Percentiles rank a stretch among this genome's conserved stretches.
phyloP scores from a whole-genome alignment of 208 protist species.

The Tritrichomonas musculus region DNA sequence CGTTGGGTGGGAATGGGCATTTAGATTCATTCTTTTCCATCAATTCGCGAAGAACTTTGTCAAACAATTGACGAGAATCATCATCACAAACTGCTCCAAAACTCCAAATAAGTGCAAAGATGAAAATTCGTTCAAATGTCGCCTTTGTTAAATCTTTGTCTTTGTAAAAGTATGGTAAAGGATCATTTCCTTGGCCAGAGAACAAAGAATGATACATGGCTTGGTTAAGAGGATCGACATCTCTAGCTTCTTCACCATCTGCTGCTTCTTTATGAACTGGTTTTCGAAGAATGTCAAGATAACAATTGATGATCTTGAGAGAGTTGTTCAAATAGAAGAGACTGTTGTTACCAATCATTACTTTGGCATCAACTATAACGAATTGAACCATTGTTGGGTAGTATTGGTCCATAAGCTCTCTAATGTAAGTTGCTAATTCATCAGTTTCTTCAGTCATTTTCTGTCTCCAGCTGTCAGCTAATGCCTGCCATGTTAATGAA shows the following conservation, averaged over 20 bases:
- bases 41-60: slow-evolving; percentile 33
- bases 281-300: neutral
- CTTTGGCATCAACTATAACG: neutral
- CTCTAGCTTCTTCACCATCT: neutral
- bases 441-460: neutral
- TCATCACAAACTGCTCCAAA: slow-evolving; percentile 79
- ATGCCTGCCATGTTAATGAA: slow-evolving; percentile 48
- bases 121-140: neutral
- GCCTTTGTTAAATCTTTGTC: neutral
- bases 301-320: neutral
- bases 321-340: neutral
- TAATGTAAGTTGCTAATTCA: neutral
- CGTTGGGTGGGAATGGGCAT: slow-evolving; percentile 2
- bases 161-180: neutral
- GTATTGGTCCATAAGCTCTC: neutral
- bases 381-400: neutral
- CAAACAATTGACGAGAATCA: slow-evolving; percentile 75
- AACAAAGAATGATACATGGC: neutral
- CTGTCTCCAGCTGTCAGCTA: slow-evolving; percentile 47
- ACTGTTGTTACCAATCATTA: neutral
- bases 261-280: neutral
- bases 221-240: neutral
- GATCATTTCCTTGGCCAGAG: too few relatives aligned
- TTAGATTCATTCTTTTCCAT: slow-evolving; percentile 62
- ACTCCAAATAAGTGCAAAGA: slow-evolving; percentile 86